phyloP scores from a whole-genome alignment of 805 yeast species.

The Metschnikowia reukaufii region DNA sequence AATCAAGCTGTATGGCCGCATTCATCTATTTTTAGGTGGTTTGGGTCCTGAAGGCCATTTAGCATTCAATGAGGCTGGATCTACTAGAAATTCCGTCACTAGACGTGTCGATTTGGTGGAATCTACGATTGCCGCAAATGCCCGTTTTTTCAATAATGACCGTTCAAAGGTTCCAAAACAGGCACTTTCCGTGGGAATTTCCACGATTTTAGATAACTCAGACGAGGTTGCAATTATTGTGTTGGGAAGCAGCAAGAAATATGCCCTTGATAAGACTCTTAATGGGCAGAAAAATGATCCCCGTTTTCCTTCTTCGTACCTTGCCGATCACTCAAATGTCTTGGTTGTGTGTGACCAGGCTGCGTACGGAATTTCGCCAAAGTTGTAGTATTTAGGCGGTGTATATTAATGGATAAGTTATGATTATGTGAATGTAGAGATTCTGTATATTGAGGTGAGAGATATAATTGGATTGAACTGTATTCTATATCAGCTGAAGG shows the following conservation, averaged over 20 bases:
- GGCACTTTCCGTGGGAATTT: constrained; percentile 57
- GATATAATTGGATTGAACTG: no score
- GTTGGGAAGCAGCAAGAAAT: constrained; percentile 46
- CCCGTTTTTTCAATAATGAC: constrained; percentile 51
- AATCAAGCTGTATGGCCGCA: constrained; percentile 48
- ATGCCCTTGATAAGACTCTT: constrained; percentile 49
- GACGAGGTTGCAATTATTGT: constrained; percentile 53
- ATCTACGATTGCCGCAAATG: constrained; percentile 53
- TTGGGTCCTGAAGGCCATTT: constrained; percentile 62
- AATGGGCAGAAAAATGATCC: constrained; percentile 38
- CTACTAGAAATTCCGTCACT: constrained; percentile 45
- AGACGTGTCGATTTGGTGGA: constrained; percentile 48
- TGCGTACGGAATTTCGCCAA: constrained; percentile 42
- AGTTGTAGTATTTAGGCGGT: constrained; percentile 29
- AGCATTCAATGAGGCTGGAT: constrained; percentile 61
- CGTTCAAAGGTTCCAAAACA: constrained; percentile 47
- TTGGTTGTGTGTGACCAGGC: constrained; percentile 48
- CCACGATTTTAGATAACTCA: constrained; percentile 56
- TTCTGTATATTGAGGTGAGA: no score
- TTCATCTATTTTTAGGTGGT: constrained; percentile 57
- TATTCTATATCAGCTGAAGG: no score
- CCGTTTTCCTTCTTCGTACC: constrained; percentile 49
- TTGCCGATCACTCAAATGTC: constrained; percentile 48
- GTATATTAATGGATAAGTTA: background rate
- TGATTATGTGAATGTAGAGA: no score